These are phyloP conservation scores for Crithidia fasciculata DNA, from an alignment of 208 protist species.

Conservation along the genomic window DNA sequence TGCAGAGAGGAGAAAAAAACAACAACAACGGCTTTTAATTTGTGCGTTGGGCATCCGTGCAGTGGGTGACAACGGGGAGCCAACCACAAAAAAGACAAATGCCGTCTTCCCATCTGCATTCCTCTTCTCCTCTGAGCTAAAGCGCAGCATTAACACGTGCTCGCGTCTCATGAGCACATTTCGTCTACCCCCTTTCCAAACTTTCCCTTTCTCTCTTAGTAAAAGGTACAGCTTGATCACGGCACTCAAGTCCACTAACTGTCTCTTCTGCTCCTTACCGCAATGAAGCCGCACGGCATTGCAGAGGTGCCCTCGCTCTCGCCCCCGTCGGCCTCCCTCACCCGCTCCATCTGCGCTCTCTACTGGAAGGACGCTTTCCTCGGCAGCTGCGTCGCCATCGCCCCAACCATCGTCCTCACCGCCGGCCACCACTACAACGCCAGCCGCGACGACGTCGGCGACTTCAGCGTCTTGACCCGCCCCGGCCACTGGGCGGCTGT, in stretches of 20 bases:
- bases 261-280: neutral
- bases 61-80: too few species aligned
- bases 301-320: constrained; percentile 42
- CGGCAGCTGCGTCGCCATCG: constrained; percentile 80
- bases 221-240: neutral
- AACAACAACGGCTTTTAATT: too few species aligned
- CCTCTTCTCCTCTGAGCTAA: too few species aligned
- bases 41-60: too few species aligned
- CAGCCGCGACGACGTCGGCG: constrained; percentile 76
- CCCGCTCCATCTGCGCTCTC: constrained; percentile 64
- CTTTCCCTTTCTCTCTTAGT: neutral
- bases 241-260: neutral
- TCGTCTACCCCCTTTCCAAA: too few species aligned
- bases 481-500: constrained; percentile 41
- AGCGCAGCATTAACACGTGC: too few species aligned
- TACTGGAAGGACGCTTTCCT: constrained; percentile 80
- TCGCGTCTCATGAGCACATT: too few species aligned
- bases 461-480: constrained; percentile 68
- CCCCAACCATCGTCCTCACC: constrained; percentile 58
- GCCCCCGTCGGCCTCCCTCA: constrained; percentile 36
- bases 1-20: too few species aligned
- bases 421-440: constrained; percentile 87
- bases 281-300: constrained; percentile 61
- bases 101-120: too few species aligned
- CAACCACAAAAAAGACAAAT: too few species aligned